Conservation (phyloP, 2,329 filamentous ascomycete species). For the Fusarium sp. region DNA sequence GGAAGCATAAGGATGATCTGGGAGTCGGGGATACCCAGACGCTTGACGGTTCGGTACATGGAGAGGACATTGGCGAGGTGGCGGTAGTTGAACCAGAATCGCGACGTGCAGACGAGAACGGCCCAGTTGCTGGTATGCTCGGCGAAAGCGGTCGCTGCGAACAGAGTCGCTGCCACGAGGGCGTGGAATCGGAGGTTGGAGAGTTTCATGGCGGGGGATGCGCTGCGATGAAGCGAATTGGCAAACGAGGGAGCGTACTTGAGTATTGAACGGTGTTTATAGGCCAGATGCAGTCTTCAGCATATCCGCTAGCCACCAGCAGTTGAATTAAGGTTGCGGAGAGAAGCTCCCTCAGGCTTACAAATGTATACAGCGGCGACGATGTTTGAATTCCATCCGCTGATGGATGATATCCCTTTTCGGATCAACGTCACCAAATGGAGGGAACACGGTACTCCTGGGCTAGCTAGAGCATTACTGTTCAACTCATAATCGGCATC, state of each 20-base stretch:
- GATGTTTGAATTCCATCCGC: constrained; percentile 32
- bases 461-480: neutral
- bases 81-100: constrained; percentile 99
- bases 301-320: constrained; percentile 31
- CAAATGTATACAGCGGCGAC: constrained; percentile 40
- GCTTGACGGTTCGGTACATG: constrained; percentile 97
- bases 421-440: constrained; percentile 37
- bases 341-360: constrained; percentile 42
- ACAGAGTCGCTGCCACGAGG: constrained; percentile 61
- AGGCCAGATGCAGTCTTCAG: constrained; percentile 26
- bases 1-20: constrained; percentile 99
- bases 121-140: constrained; percentile 99
- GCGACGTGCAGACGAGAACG: constrained; percentile 96
- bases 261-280: constrained; percentile 24
- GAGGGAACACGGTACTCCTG: constrained; percentile 32
- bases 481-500: constrained; percentile 2
- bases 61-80: constrained; percentile 98
- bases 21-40: constrained; percentile 95
- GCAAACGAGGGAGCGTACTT: constrained; percentile 18
- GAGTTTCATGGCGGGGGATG: constrained; percentile 62
- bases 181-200: constrained; percentile 60
- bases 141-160: constrained; percentile 63
- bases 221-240: constrained; percentile 14
- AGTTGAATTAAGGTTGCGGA: constrained; percentile 31
- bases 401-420: constrained; percentile 31